These are phyloP conservation scores for Alternaria infectoria DNA, from an alignment of 2,329 filamentous ascomycete species.

Conservation along the genomic window DNA sequence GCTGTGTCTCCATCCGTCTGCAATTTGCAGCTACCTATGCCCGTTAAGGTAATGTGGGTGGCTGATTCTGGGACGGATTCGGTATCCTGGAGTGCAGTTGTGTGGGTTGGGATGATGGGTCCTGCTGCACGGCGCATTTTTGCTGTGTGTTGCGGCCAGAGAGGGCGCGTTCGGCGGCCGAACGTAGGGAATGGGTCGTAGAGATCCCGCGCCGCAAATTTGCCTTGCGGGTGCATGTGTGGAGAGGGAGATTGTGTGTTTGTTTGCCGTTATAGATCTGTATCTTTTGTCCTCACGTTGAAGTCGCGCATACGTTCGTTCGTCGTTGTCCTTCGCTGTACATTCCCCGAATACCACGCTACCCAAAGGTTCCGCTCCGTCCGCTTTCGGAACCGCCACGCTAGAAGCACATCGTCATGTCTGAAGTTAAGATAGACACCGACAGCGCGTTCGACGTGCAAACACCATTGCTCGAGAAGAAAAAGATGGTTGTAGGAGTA, in stretches of 20 bases:
- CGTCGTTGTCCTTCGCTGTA: neutral
- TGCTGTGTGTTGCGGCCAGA: neutral
- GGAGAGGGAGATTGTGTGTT: neutral
- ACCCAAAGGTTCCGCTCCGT: conserved; percentile 18
- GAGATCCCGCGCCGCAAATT: conserved; percentile 4
- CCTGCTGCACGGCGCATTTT: conserved; percentile 8
- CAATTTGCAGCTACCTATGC: conserved; percentile 2
- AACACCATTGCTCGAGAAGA: conserved; percentile 45
- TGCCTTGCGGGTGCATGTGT: neutral
- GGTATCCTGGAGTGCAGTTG: neutral
- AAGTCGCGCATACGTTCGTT: neutral
- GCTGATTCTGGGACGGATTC: conserved; percentile 8
- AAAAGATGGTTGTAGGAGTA: conserved; percentile 47
- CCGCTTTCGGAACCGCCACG: conserved; percentile 13
- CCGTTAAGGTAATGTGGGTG: conserved; percentile 7
- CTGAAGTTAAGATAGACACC: conserved; percentile 18
- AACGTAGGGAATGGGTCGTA: neutral
- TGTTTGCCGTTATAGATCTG: neutral
- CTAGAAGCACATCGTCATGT: conserved; percentile 20
- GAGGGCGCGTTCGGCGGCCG: conserved; percentile 3
- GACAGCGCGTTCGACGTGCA: conserved; percentile 34
- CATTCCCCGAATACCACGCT: neutral
- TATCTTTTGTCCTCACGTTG: neutral
- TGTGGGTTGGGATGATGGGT: neutral
- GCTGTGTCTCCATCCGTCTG: conserved; percentile 25